A percentile compares a stretch with the other conserved stretches of the same genome.
These are phyloP conservation scores for Candida vaughaniae DNA, from an alignment of 805 yeast species.

Conservation along the genomic window DNA sequence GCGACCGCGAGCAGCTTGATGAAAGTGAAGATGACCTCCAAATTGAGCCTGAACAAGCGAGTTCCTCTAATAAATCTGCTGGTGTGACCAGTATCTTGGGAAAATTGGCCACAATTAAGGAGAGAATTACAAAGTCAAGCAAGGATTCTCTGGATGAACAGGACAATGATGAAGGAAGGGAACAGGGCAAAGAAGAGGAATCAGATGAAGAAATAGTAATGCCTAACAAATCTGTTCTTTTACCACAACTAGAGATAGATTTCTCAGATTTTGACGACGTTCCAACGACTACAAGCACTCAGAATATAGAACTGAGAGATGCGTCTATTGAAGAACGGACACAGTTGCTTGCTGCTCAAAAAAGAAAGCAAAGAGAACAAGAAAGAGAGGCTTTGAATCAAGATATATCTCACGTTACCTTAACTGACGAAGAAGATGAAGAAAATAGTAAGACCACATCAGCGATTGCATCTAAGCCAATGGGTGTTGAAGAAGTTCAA, in stretches of 20 bases:
- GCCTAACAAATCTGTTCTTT: conserved; percentile 12
- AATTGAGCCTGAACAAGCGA: too few relatives aligned
- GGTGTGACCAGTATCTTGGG: conserved; percentile 13
- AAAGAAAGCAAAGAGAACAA: conserved; percentile 17
- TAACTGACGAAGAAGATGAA: conserved; percentile 43
- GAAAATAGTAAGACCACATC: conserved; percentile 18
- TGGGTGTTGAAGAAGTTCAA: conserved; percentile 25
- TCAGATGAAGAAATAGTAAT: neutral
- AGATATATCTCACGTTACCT: conserved; percentile 30
- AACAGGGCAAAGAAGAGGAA: neutral
- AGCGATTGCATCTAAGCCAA: conserved; percentile 23
- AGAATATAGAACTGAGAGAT: neutral
- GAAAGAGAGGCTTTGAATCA: conserved; percentile 22
- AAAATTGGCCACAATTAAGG: conserved; percentile 25
- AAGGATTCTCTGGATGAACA: conserved; percentile 13
- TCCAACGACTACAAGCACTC: neutral
- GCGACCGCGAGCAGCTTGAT: too few relatives aligned
- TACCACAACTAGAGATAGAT: conserved; percentile 32
- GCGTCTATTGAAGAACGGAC: conserved; percentile 14
- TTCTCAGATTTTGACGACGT: conserved; percentile 4
- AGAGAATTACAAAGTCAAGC: conserved; percentile 15
- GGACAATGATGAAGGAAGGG: conserved; percentile 11
- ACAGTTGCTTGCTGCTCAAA: conserved; percentile 19
- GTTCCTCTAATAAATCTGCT: conserved; percentile 1
- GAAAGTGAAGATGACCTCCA: neutral